Evolutionary conservation across 768 basidiomycete genomes (phyloP).

Genomic region (Termitomyces sp.): DNA sequence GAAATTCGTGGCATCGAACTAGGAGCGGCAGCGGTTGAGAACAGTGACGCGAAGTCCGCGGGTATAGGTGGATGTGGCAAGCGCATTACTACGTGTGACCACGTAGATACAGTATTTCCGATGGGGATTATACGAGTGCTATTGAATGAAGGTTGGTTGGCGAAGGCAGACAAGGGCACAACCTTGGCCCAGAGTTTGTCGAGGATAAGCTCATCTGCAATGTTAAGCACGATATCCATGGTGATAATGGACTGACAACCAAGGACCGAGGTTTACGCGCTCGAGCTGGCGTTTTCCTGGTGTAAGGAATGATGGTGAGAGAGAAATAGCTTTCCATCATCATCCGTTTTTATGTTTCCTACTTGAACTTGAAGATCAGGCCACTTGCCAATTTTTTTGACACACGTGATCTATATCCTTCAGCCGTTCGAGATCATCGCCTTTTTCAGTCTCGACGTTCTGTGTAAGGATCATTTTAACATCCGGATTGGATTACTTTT

Average conservation of each 20-base stretch:
- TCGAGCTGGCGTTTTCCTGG: not conserved
- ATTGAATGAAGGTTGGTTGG: constrained; percentile 29
- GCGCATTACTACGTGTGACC: constrained; percentile 48
- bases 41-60: constrained; percentile 25
- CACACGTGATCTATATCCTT: constrained; percentile 18
- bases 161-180: constrained; percentile 57
- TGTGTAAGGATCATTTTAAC: not conserved
- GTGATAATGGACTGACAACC: not conserved
- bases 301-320: not conserved
- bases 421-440: not conserved
- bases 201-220: constrained; percentile 67
- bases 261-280: not conserved
- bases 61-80: constrained; percentile 54
- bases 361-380: constrained; percentile 26
- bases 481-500: not conserved
- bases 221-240: constrained; percentile 83
- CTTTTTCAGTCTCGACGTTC: not conserved
- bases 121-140: constrained; percentile 31
- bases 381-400: constrained; percentile 29
- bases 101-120: constrained; percentile 31
- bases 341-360: constrained; percentile 21
- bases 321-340: constrained; percentile 2
- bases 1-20: constrained; percentile 38
- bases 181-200: constrained; percentile 77
- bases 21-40: constrained; percentile 20